Conservation (phyloP, 805 yeast genomes). For the Spathaspora boniae region DNA sequence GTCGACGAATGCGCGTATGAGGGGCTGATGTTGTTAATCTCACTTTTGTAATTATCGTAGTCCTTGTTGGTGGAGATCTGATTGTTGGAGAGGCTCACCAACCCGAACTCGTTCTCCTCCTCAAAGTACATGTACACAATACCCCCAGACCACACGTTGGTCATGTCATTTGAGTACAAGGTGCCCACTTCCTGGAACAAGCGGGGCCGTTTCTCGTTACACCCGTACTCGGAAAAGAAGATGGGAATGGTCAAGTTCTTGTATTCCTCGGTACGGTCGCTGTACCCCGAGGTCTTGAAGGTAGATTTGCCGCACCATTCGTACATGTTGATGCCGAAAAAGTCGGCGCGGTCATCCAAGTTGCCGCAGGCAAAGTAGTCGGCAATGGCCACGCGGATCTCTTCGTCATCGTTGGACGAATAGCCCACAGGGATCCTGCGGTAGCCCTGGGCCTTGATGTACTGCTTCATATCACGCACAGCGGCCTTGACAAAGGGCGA, state of each 20-base stretch:
- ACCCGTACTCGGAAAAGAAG: constrained; percentile 88
- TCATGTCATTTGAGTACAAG: constrained; percentile 66
- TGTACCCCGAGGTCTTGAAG: constrained; percentile 63
- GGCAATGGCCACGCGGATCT: constrained; percentile 75
- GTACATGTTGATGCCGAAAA: constrained; percentile 83
- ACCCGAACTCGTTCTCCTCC: constrained; percentile 80
- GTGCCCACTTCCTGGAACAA: constrained; percentile 71
- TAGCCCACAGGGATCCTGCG: constrained; percentile 91
- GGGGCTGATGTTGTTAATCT: constrained; percentile 36
- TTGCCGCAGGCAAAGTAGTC: constrained; percentile 84
- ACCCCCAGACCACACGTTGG: constrained; percentile 93
- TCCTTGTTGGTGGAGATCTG: constrained; percentile 59
- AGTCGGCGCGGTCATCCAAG: constrained; percentile 60
- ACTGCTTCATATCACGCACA: constrained; percentile 78
- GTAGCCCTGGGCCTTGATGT: constrained; percentile 63
- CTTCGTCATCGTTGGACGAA: constrained; percentile 84
- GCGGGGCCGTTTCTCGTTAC: constrained; percentile 73
- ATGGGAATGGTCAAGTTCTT: constrained; percentile 71
- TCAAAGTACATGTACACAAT: constrained; percentile 88
- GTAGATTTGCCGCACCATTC: constrained; percentile 79
- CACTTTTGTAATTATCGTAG: constrained; percentile 40
- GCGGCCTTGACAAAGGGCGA: constrained; percentile 97
- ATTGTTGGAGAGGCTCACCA: constrained; percentile 51
- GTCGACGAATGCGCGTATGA: constrained; percentile 38
- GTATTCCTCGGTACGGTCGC: constrained; percentile 68